Percentiles rank a stretch among this genome's conserved stretches.
Conservation (phyloP, 2,329 filamentous ascomycete species). For the Meredithiella fracta region DNA sequence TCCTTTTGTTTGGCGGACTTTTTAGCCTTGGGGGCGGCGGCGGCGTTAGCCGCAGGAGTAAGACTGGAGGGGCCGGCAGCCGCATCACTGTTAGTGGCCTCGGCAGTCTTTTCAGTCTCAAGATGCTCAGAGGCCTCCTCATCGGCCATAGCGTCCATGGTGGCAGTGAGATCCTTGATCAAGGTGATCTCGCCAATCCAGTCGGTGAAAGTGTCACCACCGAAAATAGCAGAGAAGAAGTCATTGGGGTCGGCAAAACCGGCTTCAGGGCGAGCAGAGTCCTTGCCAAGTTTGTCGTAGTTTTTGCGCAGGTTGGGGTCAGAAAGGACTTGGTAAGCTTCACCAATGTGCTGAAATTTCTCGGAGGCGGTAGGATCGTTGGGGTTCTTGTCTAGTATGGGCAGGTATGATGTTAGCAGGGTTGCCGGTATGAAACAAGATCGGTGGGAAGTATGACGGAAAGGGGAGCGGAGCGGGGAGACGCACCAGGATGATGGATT, state of each 20-base stretch:
- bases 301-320: constrained; percentile 72
- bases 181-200: constrained; percentile 96
- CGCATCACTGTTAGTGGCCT: no score
- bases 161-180: constrained; percentile 95
- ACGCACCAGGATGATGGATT: constrained; percentile 68
- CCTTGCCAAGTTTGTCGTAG: constrained; percentile 96
- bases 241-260: constrained; percentile 93
- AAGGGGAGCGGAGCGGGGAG: not conserved
- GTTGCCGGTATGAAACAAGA: not conserved
- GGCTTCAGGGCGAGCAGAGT: constrained; percentile 74
- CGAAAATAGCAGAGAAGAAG: constrained; percentile 98
- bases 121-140: constrained; percentile 36
- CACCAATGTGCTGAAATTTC: constrained; percentile 78
- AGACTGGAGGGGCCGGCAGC: constrained; percentile 27
- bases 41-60: constrained; percentile 18
- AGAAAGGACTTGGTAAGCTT: constrained; percentile 66
- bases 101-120: constrained; percentile 25
- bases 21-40: constrained; percentile 19
- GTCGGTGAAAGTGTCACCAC: constrained; percentile 86
- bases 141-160: constrained; percentile 85
- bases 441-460: not conserved
- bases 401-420: constrained; percentile 8
- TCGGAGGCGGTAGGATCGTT: constrained; percentile 85
- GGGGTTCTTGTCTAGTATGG: constrained; percentile 68
- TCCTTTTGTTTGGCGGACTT: constrained; percentile 15